Evolutionary conservation across 306 rosid genomes (phyloP).

Genomic region (Rosa chinensis): DNA sequence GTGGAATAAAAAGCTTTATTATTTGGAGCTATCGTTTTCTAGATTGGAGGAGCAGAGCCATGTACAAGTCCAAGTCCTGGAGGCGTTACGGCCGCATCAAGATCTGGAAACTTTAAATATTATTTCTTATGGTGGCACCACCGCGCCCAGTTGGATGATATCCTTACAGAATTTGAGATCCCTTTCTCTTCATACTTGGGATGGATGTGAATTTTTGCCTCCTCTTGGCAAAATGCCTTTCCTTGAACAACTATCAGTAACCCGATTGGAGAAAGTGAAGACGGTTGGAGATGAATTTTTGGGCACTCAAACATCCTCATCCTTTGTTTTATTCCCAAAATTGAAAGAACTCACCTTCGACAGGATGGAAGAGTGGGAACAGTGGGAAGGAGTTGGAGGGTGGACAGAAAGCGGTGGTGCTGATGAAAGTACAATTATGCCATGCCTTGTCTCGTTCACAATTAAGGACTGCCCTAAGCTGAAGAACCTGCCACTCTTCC

Average conservation of each 20-base stretch:
- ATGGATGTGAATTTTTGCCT: not conserved
- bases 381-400: slow-evolving; percentile 1
- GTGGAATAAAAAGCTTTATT: not conserved
- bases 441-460: not conserved
- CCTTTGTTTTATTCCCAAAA: not conserved
- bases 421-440: not conserved
- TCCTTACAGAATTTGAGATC: not conserved
- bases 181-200: not conserved
- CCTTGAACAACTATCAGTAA: not conserved
- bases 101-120: not conserved
- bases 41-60: not conserved
- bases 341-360: not conserved
- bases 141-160: slow-evolving; percentile 11
- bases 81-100: slow-evolving; percentile 16
- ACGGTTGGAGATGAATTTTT: slow-evolving; percentile 15
- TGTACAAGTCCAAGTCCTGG: slow-evolving; percentile 1
- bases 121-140: not conserved
- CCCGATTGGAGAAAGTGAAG: not conserved
- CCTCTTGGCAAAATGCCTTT: not conserved
- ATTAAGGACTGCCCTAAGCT: not conserved
- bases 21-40: rapidly evolving
- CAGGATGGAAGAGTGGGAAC: rapidly evolving
- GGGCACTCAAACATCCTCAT: slow-evolving; percentile 6
- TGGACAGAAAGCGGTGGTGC: too few relatives aligned
- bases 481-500: slow-evolving; percentile 6